These are phyloP conservation scores for Micractinium sp. DNA, from an alignment of 139 green algal species.

Conservation along the genomic window DNA sequence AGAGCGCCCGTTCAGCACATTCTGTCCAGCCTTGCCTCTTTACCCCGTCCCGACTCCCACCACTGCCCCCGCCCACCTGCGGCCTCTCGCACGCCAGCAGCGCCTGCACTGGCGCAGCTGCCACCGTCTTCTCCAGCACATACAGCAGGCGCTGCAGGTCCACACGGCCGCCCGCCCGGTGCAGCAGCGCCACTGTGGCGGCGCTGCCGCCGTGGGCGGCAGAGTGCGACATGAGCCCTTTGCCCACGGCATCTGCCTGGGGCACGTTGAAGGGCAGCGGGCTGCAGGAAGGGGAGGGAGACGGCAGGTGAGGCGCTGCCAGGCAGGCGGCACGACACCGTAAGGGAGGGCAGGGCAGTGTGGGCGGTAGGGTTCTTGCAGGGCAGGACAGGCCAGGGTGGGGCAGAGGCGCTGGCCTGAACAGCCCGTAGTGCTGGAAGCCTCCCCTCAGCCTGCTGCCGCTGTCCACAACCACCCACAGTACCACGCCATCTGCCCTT, in stretches of 20 bases:
- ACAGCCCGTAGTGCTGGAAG: too few relatives aligned
- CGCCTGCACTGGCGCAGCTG: background rate
- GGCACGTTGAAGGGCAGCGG: background rate
- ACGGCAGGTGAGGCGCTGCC: too few relatives aligned
- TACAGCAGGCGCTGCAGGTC: background rate
- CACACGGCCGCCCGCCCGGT: background rate
- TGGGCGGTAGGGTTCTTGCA: too few relatives aligned
- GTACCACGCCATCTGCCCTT: background rate
- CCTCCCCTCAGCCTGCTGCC: too few relatives aligned
- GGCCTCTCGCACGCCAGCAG: background rate
- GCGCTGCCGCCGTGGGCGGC: background rate
- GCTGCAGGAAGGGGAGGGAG: background rate
- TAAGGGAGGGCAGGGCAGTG: too few relatives aligned
- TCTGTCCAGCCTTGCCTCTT: too few relatives aligned
- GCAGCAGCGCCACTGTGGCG: background rate
- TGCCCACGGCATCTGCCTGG: background rate
- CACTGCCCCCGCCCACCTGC: background rate
- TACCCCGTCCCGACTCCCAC: too few relatives aligned
- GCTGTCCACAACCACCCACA: background rate
- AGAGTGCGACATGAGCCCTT: constrained; percentile 3
- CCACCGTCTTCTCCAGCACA: background rate
- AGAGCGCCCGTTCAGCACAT: too few relatives aligned
- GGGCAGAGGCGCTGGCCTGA: too few relatives aligned
- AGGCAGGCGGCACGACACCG: too few relatives aligned
- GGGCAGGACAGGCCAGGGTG: too few relatives aligned